Percentiles rank a stretch among this genome's conserved stretches.
These are phyloP conservation scores for Pichia eremophila DNA, from an alignment of 805 yeast genomes.

Conservation along the genomic window DNA sequence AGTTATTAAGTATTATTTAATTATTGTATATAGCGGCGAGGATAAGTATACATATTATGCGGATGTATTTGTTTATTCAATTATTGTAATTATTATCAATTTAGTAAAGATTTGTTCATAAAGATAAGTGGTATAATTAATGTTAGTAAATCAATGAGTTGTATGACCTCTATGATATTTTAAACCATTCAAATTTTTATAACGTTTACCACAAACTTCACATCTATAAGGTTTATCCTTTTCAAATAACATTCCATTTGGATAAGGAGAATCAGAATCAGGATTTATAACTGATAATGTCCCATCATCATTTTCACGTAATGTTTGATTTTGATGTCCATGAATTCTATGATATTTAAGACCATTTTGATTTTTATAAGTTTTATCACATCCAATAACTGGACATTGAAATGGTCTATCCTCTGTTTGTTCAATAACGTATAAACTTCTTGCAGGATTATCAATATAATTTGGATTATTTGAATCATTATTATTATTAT, in stretches of 20 bases:
- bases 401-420: conserved; percentile 96
- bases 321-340: conserved; percentile 93
- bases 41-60: too few relatives aligned
- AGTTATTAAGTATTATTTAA: too few relatives aligned
- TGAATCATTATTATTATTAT: conserved; percentile 19
- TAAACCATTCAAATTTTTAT: conserved; percentile 90
- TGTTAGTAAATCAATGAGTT: conserved; percentile 51
- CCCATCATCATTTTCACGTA: conserved; percentile 88
- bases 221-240: conserved; percentile 97
- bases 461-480: conserved; percentile 68
- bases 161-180: conserved; percentile 97
- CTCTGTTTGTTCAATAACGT: conserved; percentile 86
- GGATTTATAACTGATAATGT: conserved; percentile 90
- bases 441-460: conserved; percentile 91
- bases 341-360: conserved; percentile 90
- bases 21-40: too few relatives aligned
- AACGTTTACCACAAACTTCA: conserved; percentile 96
- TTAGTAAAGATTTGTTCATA: too few relatives aligned
- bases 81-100: too few relatives aligned
- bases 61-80: too few relatives aligned
- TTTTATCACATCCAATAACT: conserved; percentile 95
- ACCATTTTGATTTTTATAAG: conserved; percentile 95
- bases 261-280: conserved; percentile 75
- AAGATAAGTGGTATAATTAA: neutral
- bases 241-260: conserved; percentile 90